A percentile compares a stretch with the other conserved stretches of the same genome.
These are phyloP conservation scores for Aristolochia contorta DNA, from an alignment of 164 flowering plant genomes.

Conservation along the genomic window DNA sequence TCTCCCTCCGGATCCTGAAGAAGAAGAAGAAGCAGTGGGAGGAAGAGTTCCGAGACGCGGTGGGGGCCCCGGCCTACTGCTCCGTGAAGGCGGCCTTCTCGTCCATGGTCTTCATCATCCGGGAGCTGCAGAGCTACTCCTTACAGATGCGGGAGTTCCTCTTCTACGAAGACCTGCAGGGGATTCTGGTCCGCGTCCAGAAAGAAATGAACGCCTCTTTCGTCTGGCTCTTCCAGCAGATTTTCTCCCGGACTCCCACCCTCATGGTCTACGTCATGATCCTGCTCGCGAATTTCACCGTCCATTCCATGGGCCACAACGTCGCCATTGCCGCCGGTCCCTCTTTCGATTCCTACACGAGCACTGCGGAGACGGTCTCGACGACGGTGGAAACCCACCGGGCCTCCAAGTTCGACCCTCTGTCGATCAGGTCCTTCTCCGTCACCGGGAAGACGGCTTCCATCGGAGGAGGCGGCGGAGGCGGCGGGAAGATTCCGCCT, in stretches of 20 bases:
- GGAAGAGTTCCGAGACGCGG: conserved; percentile 41
- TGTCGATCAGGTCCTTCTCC: conserved; percentile 26
- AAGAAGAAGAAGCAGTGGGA: conserved; percentile 48
- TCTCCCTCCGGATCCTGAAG: conserved; percentile 67
- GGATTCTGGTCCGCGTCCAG: conserved; percentile 52
- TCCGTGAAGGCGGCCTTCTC: conserved; percentile 81
- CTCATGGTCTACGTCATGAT: conserved; percentile 92
- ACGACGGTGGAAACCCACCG: conserved; percentile 11
- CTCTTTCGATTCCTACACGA: conserved; percentile 7
- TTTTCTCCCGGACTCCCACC: conserved; percentile 80
- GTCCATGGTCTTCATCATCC: conserved; percentile 86
- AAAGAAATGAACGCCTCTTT: conserved; percentile 76
- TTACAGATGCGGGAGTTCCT: conserved; percentile 61
- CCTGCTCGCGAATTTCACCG: conserved; percentile 81
- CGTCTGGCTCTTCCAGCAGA: conserved; percentile 87
- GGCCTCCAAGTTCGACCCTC: conserved; percentile 30
- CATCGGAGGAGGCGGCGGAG: conserved; percentile 56
- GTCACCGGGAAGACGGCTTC: conserved; percentile 40
- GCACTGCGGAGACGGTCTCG: conserved; percentile 15
- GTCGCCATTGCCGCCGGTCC: conserved; percentile 42
- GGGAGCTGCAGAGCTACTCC: conserved; percentile 74
- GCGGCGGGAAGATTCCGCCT: conserved; percentile 51
- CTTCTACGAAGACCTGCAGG: conserved; percentile 57
- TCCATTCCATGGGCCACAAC: conserved; percentile 54
- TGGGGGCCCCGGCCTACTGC: conserved; percentile 62